Evolutionary conservation across 768 basidiomycete species (phyloP), one percentile per base, ranked within the genome.

Genomic region (Strobilomyces echinocephalus): DNA sequence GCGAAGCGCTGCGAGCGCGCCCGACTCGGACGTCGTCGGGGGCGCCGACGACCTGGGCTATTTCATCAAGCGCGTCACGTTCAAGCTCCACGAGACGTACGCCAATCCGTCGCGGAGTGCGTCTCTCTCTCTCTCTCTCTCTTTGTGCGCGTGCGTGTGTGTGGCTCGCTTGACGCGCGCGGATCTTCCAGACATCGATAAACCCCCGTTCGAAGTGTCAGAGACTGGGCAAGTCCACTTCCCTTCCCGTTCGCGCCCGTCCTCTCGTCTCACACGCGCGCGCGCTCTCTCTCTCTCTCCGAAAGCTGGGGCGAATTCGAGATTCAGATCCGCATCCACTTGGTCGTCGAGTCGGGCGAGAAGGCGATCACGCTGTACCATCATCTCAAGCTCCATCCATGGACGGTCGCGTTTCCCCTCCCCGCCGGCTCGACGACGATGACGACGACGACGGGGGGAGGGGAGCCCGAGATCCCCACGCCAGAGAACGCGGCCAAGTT

Each of bases 11-110:
- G 81, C 91, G 1, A 87, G 89, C 33, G 75, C 81, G 2, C 76
- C 83, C 0, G 82, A 84, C 58, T 80, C 84, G 44, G 86, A 91
- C 44, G 76, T 81, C 43, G 90, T 95, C 20, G 95, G 95, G 20
- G 93, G 91, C 14, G 88, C 85, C 50, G 94, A 97, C 68, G 93
- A 97, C 64, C 67, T 95, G 34, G 80, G 83, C 60, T 90, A 97
- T 62, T 92, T 95, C 67, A 85, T 99, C 67, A 97, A 95, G 68
- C 83, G 93, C 52, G 95, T 98, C 47, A 89, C 93, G 15, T 97
- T 99, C 83, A 95, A 93, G 70, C 72, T 99, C 49, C 95, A 99
- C 72, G 97, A 99, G 61, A 97, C 95, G 1, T 97, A 97, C 71
- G 73, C 91, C 3, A 93, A 87, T 66, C 92, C 94, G 3, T 85